Evolutionary conservation across 23 red algal species (phyloP), one percentile per base, ranked within the genome.

Genomic region (Gracilaria gracilis): DNA sequence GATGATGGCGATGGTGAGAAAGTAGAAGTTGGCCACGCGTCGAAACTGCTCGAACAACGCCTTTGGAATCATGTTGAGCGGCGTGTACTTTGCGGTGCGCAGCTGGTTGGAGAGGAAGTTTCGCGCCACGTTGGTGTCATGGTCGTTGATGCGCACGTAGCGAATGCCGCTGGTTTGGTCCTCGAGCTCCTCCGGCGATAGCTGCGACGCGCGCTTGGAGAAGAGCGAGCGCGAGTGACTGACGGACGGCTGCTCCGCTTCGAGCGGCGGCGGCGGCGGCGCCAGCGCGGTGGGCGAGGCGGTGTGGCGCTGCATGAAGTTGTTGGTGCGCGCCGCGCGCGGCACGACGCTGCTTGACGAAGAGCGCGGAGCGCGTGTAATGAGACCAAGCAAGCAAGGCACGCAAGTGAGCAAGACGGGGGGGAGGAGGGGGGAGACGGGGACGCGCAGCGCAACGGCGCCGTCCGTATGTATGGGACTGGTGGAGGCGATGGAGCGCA

Each of bases 31-130:
- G 57, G 89, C 75, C 20, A 93, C 81, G 53, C 93, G 83, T 7
- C 92, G 87, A 44, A 98, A 98, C 82, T 98, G 96, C 61, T 98
- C 96, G 46, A 92, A 98, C 9, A 98, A 70, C 27, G 88, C 86
- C 77, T 98, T 98, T 13, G 96, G 96, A 32, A 98, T 73, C 67
- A 98, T 83, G 71, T 94, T 98, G 34, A 88, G 57, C 59, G 87
- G 77, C 19, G 91, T 98, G 67, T 98, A 95, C 93, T 95, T 91
- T 70, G 88, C 86, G 31, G 80, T 69, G 33, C 88, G 76, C 42
- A 91, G 55, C 65, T 83, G 59, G 79, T 95, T 95, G 77, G 84
- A 85, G 77, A 81, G 33, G 86, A 88, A 95, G 65, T 82, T 74
- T 11, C 64, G 33, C 42, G 54, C 19, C 25, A 73, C 80, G 32